Evolutionary conservation across 2,329 filamentous ascomycete genomes (phyloP).

Genomic region (Decorospora gaudefroyi): DNA sequence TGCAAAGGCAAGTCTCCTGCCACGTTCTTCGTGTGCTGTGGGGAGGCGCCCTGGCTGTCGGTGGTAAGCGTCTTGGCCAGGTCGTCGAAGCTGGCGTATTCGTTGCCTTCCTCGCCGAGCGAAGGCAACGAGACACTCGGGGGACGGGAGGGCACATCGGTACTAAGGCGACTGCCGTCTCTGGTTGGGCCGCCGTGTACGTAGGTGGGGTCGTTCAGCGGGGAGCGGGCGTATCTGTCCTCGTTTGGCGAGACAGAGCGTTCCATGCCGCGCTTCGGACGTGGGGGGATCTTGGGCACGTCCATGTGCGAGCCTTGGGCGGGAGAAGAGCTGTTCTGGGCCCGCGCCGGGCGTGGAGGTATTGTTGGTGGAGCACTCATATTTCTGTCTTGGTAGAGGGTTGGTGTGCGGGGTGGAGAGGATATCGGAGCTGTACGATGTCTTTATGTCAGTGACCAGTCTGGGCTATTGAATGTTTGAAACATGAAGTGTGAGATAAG

Average conservation of each 20-base stretch:
- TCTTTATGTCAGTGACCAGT: constrained; percentile 30
- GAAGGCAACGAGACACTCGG: constrained; percentile 81
- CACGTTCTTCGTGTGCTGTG: constrained; percentile 76
- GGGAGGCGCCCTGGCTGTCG: constrained; percentile 50
- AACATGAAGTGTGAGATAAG: constrained; percentile 33
- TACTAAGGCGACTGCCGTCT: constrained; percentile 42
- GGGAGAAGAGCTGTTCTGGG: constrained; percentile 51
- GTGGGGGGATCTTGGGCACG: constrained; percentile 76
- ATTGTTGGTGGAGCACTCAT: constrained; percentile 59
- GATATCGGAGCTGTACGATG: constrained; percentile 16
- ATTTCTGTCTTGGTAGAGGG: constrained; percentile 27
- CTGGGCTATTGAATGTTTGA: constrained; percentile 22
- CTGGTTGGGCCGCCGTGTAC: constrained; percentile 48
- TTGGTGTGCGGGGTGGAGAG: constrained; percentile 22
- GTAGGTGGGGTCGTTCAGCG: constrained; percentile 73
- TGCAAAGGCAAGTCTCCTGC: constrained; percentile 82
- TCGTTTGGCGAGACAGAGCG: constrained; percentile 77
- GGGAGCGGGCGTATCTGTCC: constrained; percentile 81
- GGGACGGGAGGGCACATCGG: constrained; percentile 61
- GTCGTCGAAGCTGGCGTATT: constrained; percentile 72
- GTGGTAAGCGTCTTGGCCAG: constrained; percentile 41
- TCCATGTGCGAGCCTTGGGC: constrained; percentile 53
- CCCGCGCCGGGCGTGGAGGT: constrained; percentile 65
- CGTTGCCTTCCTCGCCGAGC: constrained; percentile 84
- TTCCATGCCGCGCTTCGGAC: constrained; percentile 69